A percentile compares a stretch with the other conserved stretches of the same genome.
These are phyloP conservation scores for Penicillium sp. DNA, from an alignment of 2,329 filamentous ascomycete genomes.

Conservation along the genomic window DNA sequence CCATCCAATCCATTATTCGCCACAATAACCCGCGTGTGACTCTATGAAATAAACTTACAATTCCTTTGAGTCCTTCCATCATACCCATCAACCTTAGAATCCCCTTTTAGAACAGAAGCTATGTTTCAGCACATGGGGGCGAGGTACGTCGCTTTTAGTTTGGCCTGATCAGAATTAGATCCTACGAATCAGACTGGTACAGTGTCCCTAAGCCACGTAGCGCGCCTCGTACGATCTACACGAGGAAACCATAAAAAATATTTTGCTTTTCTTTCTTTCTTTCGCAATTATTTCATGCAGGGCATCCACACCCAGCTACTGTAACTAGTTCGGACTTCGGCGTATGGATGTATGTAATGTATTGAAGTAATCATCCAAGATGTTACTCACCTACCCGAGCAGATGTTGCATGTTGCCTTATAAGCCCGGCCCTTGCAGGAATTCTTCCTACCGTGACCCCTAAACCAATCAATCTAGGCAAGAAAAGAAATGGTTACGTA, in stretches of 20 bases:
- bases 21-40: no score
- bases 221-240: not conserved
- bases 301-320: not conserved
- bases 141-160: no score
- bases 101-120: no score
- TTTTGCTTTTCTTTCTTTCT: not conserved
- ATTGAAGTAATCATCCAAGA: not conserved
- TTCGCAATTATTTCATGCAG: not conserved
- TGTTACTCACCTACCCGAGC: not conserved
- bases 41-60: no score
- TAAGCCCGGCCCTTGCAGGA: conserved; percentile 2
- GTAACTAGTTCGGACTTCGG: not conserved
- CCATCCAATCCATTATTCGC: no score
- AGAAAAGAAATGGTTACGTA: not conserved
- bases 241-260: not conserved
- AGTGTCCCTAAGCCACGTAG: not conserved
- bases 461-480: not conserved
- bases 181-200: not conserved
- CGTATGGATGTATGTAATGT: not conserved
- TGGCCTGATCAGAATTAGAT: not conserved
- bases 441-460: not conserved
- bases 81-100: no score
- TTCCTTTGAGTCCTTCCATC: no score
- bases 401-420: not conserved
- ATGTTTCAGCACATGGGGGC: not conserved